Evolutionary conservation across 345 rosid genomes (phyloP).

Genomic region (Camelina laxa): DNA sequence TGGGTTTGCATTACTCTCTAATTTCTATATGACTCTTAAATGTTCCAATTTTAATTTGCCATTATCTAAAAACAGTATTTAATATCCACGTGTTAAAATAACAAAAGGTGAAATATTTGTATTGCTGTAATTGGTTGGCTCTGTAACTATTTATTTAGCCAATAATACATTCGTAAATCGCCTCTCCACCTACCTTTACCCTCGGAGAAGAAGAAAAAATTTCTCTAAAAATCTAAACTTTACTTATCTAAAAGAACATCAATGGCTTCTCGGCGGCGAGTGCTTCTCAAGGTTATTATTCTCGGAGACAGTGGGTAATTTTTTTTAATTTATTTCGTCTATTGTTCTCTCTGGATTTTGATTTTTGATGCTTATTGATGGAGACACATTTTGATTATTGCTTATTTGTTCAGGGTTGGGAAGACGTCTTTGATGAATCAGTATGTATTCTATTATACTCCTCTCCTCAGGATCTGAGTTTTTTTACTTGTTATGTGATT

Average conservation of each 20-base stretch:
- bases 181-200: not conserved
- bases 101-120: not conserved
- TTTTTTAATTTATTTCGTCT: not conserved
- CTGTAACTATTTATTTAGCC: slow-evolving; percentile 17
- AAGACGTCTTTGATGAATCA: slow-evolving; percentile 94
- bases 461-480: slow-evolving; percentile 22
- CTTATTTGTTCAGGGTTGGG: slow-evolving; percentile 62
- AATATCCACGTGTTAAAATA: too few species aligned
- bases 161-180: not conserved
- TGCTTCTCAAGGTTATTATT: slow-evolving; percentile 81
- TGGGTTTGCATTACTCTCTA: not conserved
- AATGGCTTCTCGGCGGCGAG: slow-evolving; percentile 86
- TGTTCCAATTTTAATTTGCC: not conserved
- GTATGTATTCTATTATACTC: slow-evolving; percentile 46
- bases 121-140: slow-evolving; percentile 21
- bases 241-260: slow-evolving; percentile 17
- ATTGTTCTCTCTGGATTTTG: not conserved
- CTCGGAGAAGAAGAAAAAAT: not conserved
- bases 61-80: not conserved
- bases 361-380: not conserved
- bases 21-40: slow-evolving; percentile 8
- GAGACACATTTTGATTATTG: not conserved
- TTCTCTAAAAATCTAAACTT: not conserved
- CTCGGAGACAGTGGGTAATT: slow-evolving; percentile 89
- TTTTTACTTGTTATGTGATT: not conserved